Evolutionary conservation across 768 basidiomycete genomes (phyloP), one percentile per base, ranked within the genome.

Genomic region (Thelephora aurantiotincta): DNA sequence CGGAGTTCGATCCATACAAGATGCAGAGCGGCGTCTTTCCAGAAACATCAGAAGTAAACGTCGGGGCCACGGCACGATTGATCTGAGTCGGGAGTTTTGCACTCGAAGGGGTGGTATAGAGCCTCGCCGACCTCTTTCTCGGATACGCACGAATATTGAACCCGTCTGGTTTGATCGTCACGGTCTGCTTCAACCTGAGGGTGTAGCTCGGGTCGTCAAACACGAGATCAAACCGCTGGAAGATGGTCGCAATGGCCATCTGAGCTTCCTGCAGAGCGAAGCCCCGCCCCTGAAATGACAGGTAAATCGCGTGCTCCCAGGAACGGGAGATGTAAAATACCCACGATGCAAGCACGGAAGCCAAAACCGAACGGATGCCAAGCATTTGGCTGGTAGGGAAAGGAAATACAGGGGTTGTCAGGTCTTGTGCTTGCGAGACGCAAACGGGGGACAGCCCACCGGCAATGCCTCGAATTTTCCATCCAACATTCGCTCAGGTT

Each of bases 201-300:
- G 63, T 62, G 53, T 73, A 74, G 4, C 63, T 58, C 12, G 69
- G 65, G 56, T 74, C 67, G 34, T 62, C 63, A 44, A 69, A 54
- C 7, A 60, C 58, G 33, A 73, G 58, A 50, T 74, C 70, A 57
- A 74, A 73, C 46, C 64, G 65, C 53, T 73, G 71, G 48, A 73
- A 53, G 30, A 73, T 52, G 36, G 60, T 58, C 0, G 66, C 64
- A 42, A 73, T 57, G 16, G 65, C 65, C 46, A 73, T 64, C 20
- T 59, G 51, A 9, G 69, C 65, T 55, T 73, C 72, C 54, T 73
- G 71, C 68, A 66, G 69, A 0, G 72, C 71, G 41, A 74, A 68
- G 0, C 70, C 63, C 7, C 72, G 63, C 6, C 69, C 69, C 51
- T 61, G 30, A 7, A 44, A 19, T 33, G 14, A 35, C 16, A 35